A percentile compares a stretch with the other conserved stretches of the same genome.
phyloP scores from a whole-genome alignment of 2,329 filamentous ascomycete species.

The Fusarium nelsonii region DNA sequence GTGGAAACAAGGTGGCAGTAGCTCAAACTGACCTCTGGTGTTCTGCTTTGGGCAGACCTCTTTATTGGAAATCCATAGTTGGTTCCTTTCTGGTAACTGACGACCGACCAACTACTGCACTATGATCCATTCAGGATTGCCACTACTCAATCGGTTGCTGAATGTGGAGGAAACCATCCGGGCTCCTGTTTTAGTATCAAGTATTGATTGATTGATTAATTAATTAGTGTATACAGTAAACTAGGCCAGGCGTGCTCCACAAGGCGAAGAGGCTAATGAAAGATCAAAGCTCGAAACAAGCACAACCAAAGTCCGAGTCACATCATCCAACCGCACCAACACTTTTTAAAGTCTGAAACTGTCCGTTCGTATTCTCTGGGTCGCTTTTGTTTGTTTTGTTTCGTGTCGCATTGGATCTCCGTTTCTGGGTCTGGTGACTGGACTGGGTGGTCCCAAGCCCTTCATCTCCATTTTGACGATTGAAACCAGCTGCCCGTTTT shows the following conservation, averaged over 20 bases:
- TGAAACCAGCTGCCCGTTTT: background rate
- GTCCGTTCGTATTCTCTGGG: background rate
- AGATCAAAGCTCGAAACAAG: conserved; percentile 29
- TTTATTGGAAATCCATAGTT: background rate
- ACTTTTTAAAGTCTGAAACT: conserved; percentile 11
- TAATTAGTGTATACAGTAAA: background rate
- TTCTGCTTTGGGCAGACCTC: no score
- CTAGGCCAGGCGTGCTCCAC: background rate
- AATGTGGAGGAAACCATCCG: conserved; percentile 1
- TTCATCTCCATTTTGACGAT: background rate
- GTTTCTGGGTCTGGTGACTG: background rate
- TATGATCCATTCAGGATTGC: background rate
- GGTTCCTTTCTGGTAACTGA: background rate
- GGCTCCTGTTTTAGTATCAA: conserved; percentile 3
- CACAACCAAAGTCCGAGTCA: conserved; percentile 1
- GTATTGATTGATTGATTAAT: background rate
- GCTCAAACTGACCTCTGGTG: background rate
- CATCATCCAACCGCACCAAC: conserved; percentile 10
- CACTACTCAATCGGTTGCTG: background rate
- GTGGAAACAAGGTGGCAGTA: background rate
- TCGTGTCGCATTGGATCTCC: background rate
- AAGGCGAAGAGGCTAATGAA: background rate
- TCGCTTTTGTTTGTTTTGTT: background rate
- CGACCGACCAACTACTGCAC: background rate
- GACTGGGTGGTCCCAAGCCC: background rate